phyloP scores from a whole-genome alignment of 2,329 filamentous ascomycete genomes.

The Fusarium brachygibbosum region DNA sequence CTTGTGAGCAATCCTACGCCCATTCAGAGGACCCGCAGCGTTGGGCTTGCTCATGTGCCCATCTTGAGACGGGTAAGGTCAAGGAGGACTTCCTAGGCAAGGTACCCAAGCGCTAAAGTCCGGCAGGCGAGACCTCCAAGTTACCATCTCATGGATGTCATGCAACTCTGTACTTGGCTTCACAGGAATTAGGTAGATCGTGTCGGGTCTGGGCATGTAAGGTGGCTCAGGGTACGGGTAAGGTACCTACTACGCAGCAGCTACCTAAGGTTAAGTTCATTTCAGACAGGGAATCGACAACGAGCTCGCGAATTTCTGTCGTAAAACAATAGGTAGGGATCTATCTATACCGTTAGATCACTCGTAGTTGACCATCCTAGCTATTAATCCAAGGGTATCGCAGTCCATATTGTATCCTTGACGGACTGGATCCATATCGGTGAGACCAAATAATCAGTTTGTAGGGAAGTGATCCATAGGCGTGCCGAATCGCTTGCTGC shows the following conservation, averaged over 20 bases:
- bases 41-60: conserved; percentile 64
- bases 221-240: conserved; percentile 23
- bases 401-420: not conserved
- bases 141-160: conserved; percentile 14
- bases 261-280: not conserved
- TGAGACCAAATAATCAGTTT: conserved; percentile 3
- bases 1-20: conserved; percentile 41
- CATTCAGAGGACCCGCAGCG: conserved; percentile 53
- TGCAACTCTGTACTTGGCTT: conserved; percentile 1
- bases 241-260: conserved; percentile 16
- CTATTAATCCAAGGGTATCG: conserved; percentile 1
- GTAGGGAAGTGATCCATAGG: not conserved
- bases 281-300: conserved; percentile 9
- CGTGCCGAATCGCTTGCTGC: conserved; percentile 7
- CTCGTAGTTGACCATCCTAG: conserved; percentile 2
- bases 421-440: conserved; percentile 3
- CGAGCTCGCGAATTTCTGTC: conserved; percentile 4
- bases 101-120: conserved; percentile 28
- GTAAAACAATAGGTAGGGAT: not conserved
- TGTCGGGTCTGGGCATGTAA: not conserved
- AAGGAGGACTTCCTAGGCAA: conserved; percentile 27
- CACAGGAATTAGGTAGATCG: not conserved
- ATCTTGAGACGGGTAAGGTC: conserved; percentile 57
- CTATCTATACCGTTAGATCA: conserved; percentile 4
- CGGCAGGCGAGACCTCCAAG: conserved; percentile 32